Base-by-base conservation (phyloP, 2,329 filamentous ascomycete genomes). In the Botrytis cinerea region DNA sequence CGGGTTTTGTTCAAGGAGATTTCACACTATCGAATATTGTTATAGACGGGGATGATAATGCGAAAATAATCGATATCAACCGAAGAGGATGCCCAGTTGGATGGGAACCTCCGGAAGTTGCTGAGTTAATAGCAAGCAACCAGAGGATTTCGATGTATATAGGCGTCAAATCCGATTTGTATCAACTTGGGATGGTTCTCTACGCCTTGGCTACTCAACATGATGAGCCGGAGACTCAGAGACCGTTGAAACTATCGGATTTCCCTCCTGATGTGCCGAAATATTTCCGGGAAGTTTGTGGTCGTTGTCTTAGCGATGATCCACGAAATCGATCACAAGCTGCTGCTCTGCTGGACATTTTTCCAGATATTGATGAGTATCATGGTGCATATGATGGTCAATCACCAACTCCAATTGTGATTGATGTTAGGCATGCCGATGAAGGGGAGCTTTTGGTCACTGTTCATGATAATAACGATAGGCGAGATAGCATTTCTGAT, bases 1-100 rank as follows among this genome's bases (percentile, higher is more conserved):
- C 93, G 35, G 96, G 96, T 7, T 98, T 97, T 81, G 96, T 99
- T 18, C 96, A 99, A 80, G 96, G 96, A 38, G 96, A 99, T 81
- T 98, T 99, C 77, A 99, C 96, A 0, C 86, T 99, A 43, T 97
- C 95, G 8, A 99, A 99, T 81, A 97, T 99, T 76, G 96, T 99
- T 75, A 92, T 99, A 79, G 94, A 98, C 81, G 87, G 87, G 20
- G 84, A 92, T 61, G 91, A 94, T 80, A 88, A 98, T 80, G 96
- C 95, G 14, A 95, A 97, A 79, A 98, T 99, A 77, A 99, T 99
- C 80, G 96, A 99, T 82, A 98, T 99, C 84, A 99, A 99, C 83
- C 89, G 96, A 72, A 88, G 96, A 78, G 96, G 96, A n/a, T 99
- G 96, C 79, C 96, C 96, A 0, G 93, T 98, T 7, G 95, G 95